A percentile compares a stretch with the other conserved stretches of the same genome.
Evolutionary conservation across 73 alveolate genomes (phyloP).

Genomic region (Loxodes magnus): DNA sequence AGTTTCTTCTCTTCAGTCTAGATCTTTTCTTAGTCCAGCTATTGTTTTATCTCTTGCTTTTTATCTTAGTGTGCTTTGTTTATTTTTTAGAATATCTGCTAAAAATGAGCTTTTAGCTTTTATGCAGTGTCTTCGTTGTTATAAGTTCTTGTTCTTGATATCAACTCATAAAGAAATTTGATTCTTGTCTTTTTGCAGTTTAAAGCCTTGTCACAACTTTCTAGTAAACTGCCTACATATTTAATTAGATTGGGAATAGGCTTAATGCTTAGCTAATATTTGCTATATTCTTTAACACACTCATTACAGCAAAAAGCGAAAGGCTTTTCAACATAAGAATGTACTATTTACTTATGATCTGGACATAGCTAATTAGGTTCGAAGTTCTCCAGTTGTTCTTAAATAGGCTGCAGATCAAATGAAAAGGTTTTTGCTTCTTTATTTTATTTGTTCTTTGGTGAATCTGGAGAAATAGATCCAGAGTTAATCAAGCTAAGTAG

Average conservation of each 20-base stretch:
- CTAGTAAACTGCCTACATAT: neutral
- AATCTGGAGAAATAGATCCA: neutral
- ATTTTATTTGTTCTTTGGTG: neutral
- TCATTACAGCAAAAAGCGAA: constrained; percentile 2
- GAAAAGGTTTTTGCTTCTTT: neutral
- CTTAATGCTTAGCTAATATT: neutral
- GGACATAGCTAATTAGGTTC: neutral
- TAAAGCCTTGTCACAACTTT: neutral
- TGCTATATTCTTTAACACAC: neutral
- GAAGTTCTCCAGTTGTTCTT: neutral
- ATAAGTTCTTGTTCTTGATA: no score
- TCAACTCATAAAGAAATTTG: no score
- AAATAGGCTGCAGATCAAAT: neutral
- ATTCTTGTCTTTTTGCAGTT: neutral
- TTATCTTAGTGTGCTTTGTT: no score
- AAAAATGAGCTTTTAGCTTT: no score
- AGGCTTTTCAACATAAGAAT: constrained; percentile 10
- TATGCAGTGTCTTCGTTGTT: no score
- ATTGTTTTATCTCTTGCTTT: no score
- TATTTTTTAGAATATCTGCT: no score
- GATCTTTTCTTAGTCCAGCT: no score
- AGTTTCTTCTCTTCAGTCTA: no score
- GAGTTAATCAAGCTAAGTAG: neutral
- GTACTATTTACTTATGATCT: constrained; percentile 6
- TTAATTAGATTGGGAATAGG: constrained; percentile 6